Evolutionary conservation across 169 alveolate genomes (phyloP).

Genomic region (Eimeria acervulina): DNA sequence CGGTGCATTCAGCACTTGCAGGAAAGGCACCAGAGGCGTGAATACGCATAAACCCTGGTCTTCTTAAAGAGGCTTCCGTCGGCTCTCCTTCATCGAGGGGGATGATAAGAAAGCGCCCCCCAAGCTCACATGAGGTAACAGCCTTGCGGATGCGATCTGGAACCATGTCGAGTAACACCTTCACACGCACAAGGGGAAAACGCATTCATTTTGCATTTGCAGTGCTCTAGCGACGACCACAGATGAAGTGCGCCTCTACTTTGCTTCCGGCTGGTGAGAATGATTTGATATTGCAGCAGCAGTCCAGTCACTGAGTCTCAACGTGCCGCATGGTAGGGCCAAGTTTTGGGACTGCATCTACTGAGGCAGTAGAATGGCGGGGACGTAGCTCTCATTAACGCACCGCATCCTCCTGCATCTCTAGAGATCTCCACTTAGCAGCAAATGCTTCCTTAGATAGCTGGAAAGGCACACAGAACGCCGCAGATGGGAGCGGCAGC

Average conservation of each 20-base stretch:
- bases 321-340: neutral
- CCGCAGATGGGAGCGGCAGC: constrained; percentile 69
- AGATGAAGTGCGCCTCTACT: neutral
- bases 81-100: constrained; percentile 36
- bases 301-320: neutral
- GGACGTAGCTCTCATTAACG: neutral
- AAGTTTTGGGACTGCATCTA: neutral
- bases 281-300: neutral
- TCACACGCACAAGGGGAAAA: constrained; percentile 1
- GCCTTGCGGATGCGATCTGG: constrained; percentile 62
- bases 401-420: constrained; percentile 73
- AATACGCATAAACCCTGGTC: constrained; percentile 43
- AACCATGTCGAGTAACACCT: constrained; percentile 52
- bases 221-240: neutral
- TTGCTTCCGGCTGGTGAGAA: neutral
- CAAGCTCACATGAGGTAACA: constrained; percentile 27
- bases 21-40: constrained; percentile 71
- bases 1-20: constrained; percentile 2
- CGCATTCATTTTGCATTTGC: neutral
- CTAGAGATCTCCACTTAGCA: constrained; percentile 58
- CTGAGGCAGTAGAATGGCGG: neutral
- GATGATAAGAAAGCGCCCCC: constrained; percentile 30
- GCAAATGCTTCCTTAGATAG: constrained; percentile 32
- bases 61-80: neutral
- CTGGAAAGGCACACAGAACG: constrained; percentile 44